Percentiles rank a stretch among this genome's conserved stretches.
These are phyloP conservation scores for Blastomyces gilchristii DNA, from an alignment of 2,329 filamentous ascomycete genomes.

Conservation along the genomic window DNA sequence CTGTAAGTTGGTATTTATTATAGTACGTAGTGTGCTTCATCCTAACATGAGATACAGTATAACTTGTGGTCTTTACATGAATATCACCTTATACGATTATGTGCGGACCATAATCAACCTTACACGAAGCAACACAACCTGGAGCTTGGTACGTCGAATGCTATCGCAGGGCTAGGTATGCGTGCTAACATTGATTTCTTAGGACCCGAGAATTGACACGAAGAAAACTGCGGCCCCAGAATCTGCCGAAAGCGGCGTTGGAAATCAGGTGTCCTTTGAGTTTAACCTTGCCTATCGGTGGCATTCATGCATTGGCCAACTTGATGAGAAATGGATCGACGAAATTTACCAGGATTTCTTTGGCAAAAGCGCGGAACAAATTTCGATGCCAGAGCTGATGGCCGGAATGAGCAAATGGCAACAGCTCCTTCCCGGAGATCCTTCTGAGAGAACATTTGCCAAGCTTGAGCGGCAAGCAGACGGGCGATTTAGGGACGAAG, in stretches of 20 bases:
- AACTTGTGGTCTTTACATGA: slow-evolving; percentile 26
- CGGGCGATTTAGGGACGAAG: slow-evolving; percentile 58
- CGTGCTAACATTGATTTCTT: slow-evolving; percentile 4
- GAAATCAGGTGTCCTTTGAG: slow-evolving; percentile 44
- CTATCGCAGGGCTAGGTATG: neutral
- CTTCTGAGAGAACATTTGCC: slow-evolving; percentile 51
- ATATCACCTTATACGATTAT: slow-evolving; percentile 29
- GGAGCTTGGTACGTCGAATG: slow-evolving; percentile 25
- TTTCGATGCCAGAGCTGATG: slow-evolving; percentile 24
- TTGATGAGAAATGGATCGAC: slow-evolving; percentile 64
- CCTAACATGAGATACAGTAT: slow-evolving; percentile 16
- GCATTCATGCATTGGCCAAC: slow-evolving; percentile 57
- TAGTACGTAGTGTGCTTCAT: neutral
- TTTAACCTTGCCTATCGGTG: slow-evolving; percentile 45
- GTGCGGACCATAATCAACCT: slow-evolving; percentile 26
- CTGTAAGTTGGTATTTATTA: slow-evolving; percentile 15
- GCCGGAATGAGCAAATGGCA: slow-evolving; percentile 50
- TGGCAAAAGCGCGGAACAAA: slow-evolving; percentile 15
- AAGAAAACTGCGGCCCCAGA: slow-evolving; percentile 13
- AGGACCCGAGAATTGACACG: slow-evolving; percentile 34
- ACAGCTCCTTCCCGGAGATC: slow-evolving; percentile 48
- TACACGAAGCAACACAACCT: slow-evolving; percentile 34
- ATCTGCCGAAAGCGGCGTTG: slow-evolving; percentile 33
- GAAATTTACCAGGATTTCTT: slow-evolving; percentile 43
- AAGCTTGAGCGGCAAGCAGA: slow-evolving; percentile 49